Conservation (phyloP, 2,329 filamentous ascomycete species). For the Colletotrichum sp. region DNA sequence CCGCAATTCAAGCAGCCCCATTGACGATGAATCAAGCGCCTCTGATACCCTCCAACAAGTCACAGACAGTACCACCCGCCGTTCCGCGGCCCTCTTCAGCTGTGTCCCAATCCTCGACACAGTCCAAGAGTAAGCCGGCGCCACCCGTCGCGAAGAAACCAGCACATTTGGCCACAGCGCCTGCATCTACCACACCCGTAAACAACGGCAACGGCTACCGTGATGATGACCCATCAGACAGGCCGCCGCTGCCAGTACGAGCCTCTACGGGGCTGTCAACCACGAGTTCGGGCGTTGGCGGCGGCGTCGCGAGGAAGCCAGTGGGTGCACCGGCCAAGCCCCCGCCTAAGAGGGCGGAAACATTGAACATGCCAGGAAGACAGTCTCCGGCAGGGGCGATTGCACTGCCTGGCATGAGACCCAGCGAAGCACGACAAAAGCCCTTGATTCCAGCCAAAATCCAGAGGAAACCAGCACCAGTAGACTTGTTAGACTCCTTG, state of each 20-base stretch:
- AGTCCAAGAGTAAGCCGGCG: slow-evolving; percentile 43
- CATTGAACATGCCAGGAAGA: not conserved
- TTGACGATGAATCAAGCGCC: slow-evolving; percentile 7
- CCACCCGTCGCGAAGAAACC: slow-evolving; percentile 70
- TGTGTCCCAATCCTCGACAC: slow-evolving; percentile 34
- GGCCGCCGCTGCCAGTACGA: slow-evolving; percentile 16
- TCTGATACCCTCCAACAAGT: slow-evolving; percentile 6
- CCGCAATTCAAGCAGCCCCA: slow-evolving; percentile 3
- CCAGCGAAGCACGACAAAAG: slow-evolving; percentile 10
- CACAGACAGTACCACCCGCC: slow-evolving; percentile 26
- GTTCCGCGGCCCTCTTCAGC: slow-evolving; percentile 37
- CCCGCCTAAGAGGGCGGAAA: not conserved
- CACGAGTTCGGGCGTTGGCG: not conserved
- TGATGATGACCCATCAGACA: slow-evolving; percentile 26
- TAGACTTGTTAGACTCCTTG: slow-evolving; percentile 52
- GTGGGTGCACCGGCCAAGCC: slow-evolving; percentile 7
- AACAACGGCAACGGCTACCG: slow-evolving; percentile 21
- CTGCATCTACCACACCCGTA: slow-evolving; percentile 28
- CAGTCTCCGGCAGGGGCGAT: slow-evolving; percentile 12
- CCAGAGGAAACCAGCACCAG: slow-evolving; percentile 29
- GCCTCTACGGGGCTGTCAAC: slow-evolving; percentile 15
- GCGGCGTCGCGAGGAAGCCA: slow-evolving; percentile 1
- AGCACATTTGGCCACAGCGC: slow-evolving; percentile 50
- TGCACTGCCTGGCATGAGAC: slow-evolving; percentile 18
- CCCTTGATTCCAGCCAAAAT: slow-evolving; percentile 10